Conservation (phyloP, 164 flowering plant species). For the Umbellularia californica region DNA sequence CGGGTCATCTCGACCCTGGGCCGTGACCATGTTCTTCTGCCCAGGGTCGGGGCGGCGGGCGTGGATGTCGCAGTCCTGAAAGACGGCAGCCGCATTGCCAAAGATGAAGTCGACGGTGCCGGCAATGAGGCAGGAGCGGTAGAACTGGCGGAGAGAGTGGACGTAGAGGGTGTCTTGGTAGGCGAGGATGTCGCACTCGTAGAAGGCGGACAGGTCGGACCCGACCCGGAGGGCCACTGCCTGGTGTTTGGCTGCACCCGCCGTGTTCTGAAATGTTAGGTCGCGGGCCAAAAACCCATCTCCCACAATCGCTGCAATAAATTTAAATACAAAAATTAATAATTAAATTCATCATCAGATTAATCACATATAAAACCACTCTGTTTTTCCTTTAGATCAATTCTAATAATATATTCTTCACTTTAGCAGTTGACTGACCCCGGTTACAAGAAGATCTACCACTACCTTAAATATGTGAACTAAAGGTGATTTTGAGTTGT, state of each 20-base stretch:
- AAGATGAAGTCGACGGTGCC: constrained; percentile 89
- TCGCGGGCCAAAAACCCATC: constrained; percentile 61
- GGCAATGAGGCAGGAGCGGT: constrained; percentile 39
- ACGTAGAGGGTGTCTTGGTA: constrained; percentile 90
- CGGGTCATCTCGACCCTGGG: constrained; percentile 71
- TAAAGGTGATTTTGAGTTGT: too few species aligned
- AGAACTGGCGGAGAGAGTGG: constrained; percentile 76
- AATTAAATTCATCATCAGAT: too few species aligned
- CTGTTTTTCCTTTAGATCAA: too few species aligned
- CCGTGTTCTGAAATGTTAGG: constrained; percentile 76
- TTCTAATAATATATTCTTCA: too few species aligned
- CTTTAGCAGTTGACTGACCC: too few species aligned
- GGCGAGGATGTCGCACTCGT: constrained; percentile 61
- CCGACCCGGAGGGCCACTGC: constrained; percentile 87
- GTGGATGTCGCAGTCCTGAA: constrained; percentile 70
- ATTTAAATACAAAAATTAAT: neutral
- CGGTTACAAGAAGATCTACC: too few species aligned
- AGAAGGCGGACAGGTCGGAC: constrained; percentile 76
- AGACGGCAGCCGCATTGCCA: constrained; percentile 64
- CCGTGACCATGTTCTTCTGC: constrained; percentile 73
- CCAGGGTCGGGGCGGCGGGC: constrained; percentile 60
- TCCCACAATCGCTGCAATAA: constrained; percentile 69
- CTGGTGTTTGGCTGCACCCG: constrained; percentile 81
- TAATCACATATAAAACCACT: too few species aligned
- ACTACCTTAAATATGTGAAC: too few species aligned